Base-by-base conservation (phyloP, 2,329 filamentous ascomycete species). In the Scolecobasidium constrictum region DNA sequence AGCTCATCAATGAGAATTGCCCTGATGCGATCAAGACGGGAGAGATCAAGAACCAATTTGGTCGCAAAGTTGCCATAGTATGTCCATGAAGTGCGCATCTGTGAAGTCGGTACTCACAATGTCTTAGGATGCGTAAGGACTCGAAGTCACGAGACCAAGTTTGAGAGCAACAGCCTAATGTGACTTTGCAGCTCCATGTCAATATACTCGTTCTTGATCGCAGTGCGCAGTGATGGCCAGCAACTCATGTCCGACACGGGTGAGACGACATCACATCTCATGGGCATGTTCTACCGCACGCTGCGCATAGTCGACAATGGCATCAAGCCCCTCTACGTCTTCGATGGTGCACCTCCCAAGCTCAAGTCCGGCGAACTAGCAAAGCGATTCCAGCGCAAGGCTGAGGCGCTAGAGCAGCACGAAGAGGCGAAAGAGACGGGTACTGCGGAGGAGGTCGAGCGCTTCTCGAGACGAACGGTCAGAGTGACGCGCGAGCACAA, bases 201-300 rank as follows among this genome's bases (percentile, higher is more conserved):
- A 66, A 88, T 98, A 57, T 98, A 98, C 73, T 94, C 86, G 64
- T 98, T 98, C 70, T 77, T 98, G 47, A 92, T 98, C 60, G 92
- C 92, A 39, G 92, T 98, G 43, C 87, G 92, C 53, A 95, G 88
- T 55, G 87, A 94, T 54, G 92, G 92, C 53, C 86, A 98, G 62
- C 87, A 95, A 65, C 81, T 98, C 54, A 96, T 81, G 75, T 93
- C 82, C 63, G 92, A 98, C 56, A 82, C 81, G 41, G 92, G 92
- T 56, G 87, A 96, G 63, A 98, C 92, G 2, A 98, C 92, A 1
- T 98, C 92, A 15, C 92, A 98, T 62, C 70, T 98, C 13, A 96
- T 98, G 88, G 92, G 92, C 57, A 90, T 98, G 80, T 98, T 98
- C 71, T 98, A 98, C 71, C 88, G 92, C 54, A 98, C 92, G 2